Conservation (phyloP, 352 stramenopile genomes). For the Blastocystis sp. region DNA sequence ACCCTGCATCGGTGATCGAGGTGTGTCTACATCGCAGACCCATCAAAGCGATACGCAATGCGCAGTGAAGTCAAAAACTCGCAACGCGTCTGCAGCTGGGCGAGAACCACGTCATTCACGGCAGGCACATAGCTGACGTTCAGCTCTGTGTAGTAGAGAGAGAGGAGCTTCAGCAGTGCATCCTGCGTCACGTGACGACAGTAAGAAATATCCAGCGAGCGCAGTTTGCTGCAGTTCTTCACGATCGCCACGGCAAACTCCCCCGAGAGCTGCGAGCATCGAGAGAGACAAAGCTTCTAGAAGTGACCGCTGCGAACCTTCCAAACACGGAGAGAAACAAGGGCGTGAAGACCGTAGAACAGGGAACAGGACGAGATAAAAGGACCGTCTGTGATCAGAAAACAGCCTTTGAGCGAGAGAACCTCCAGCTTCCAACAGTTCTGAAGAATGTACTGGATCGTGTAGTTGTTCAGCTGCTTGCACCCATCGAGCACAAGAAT, state of each 20-base stretch:
- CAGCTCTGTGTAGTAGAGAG: not conserved
- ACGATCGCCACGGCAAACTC: conserved; percentile 12
- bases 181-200: conserved; percentile 43
- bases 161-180: conserved; percentile 22
- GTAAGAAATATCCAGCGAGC: conserved; percentile 41
- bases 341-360: conserved; percentile 53
- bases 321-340: conserved; percentile 9
- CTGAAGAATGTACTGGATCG: conserved; percentile 37
- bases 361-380: conserved; percentile 51
- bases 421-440: conserved; percentile 54
- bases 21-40: not conserved
- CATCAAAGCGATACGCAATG: not conserved
- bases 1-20: not conserved
- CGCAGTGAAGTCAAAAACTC: not conserved
- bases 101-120: not conserved
- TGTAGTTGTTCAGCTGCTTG: conserved; percentile 43
- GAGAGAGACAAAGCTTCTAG: conserved; percentile 41
- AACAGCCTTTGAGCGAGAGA: conserved; percentile 16
- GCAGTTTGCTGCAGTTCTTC: conserved; percentile 47
- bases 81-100: not conserved
- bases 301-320: not conserved
- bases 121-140: conserved; percentile 37
- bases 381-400: conserved; percentile 43
- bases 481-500: conserved; percentile 30
- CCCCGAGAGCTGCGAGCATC: conserved; percentile 28